These are phyloP conservation scores for Conticribra guillardii DNA, from an alignment of 108 stramenopile species.

Conservation along the genomic window DNA sequence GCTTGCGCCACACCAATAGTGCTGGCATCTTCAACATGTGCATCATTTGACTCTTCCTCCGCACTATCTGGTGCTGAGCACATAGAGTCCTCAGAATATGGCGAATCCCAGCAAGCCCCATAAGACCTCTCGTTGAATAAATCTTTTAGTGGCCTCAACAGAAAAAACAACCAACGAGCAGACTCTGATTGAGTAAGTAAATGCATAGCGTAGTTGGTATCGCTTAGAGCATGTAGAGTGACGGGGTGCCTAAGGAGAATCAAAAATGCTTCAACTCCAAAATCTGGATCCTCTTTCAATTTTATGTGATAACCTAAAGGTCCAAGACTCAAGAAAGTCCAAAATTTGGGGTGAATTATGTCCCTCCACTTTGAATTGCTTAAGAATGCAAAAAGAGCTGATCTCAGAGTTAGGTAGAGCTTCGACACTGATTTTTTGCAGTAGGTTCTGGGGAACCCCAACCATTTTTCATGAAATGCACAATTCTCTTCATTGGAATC, in stretches of 20 bases:
- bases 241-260: constrained; percentile 2
- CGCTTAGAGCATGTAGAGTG: background rate
- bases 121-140: background rate
- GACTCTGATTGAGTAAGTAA: constrained; percentile 3
- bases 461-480: too few species aligned
- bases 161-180: constrained; percentile 3
- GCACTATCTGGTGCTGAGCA: too few species aligned
- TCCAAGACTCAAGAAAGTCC: constrained; percentile 21
- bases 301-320: constrained; percentile 14
- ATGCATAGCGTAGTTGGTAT: constrained; percentile 1
- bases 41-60: too few species aligned
- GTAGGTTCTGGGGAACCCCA: constrained; percentile 8
- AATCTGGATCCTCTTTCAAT: background rate
- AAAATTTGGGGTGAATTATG: constrained; percentile 31
- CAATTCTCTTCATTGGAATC: too few species aligned
- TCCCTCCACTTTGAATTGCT: constrained; percentile 32
- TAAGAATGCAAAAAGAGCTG: constrained; percentile 9
- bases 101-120: background rate
- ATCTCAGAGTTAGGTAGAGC: constrained; percentile 4
- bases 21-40: too few species aligned
- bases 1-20: too few species aligned
- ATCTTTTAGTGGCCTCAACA: constrained; percentile 3
- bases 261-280: background rate
- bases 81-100: too few species aligned
- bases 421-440: background rate